Base-by-base conservation (phyloP, 371 early-diverging fungal species). In the Mortierella sp. region DNA sequence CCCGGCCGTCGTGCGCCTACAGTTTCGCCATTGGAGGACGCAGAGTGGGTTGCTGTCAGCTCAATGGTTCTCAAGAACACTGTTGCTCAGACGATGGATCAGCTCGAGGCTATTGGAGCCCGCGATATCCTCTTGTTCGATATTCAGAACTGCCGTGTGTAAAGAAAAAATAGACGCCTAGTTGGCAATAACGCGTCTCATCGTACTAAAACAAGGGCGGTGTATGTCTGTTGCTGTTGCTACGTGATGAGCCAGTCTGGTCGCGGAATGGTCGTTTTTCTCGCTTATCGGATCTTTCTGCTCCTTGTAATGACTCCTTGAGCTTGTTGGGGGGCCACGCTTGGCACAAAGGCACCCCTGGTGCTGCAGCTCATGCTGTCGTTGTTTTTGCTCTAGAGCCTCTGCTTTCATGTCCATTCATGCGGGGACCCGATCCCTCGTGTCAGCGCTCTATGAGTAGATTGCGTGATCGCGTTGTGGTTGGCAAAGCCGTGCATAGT, bases 1-100 rank as follows among this genome's bases (percentile, higher is more conserved):
- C 96, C 98, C 0, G 98, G 98, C 30, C 88, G 94, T 55, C 92
- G 90, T 76, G 96, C 96, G 3, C 96, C 98, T 21, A 94, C 97
- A 0, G 85, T 98, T 34, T 91, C 90, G 5, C 80, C 91, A 4
- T 78, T 98, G 50, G 97, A 96, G 55, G 87, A 95, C 67, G 84
- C 85, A 45, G 90, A 88, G 31, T 97, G 97, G 97, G 94, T 94
- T 4, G 94, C 95, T 3, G 94, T 98, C 26, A 89, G 88, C 39
- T 86, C 91, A 49, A 97, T 98, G 98, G 90, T 98, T 27, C 79
- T 83, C 31, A 93, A 91, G 79, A 82, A 84, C 52, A 64, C 84
- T 31, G 86, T 91, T 47, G 96, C 91, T 4, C 91, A 93, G 46
- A 88, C 92, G 18, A 95, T 98, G 95, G 98, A 98, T 64, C 72